Evolutionary conservation across 1,284 basidiomycete species (phyloP), one percentile per base, ranked within the genome.

Genomic region (Rhodofomes roseus): DNA sequence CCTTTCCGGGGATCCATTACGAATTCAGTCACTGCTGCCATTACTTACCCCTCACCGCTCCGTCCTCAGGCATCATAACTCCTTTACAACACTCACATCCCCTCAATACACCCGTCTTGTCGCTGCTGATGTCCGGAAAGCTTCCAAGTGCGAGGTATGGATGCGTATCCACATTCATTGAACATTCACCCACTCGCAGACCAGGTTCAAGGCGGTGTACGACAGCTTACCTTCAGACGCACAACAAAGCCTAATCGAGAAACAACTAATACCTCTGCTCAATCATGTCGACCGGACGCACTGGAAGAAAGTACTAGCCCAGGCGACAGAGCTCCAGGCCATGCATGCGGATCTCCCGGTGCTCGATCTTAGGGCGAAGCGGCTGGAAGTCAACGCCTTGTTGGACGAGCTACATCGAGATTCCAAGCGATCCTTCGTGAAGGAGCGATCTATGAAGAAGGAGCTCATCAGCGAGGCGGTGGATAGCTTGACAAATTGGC

Each of bases 401-500:
- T 62, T 88, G 8, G 76, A 79, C 31, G 80, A 83, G 56, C 73
- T 87, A 12, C 69, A 74, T 4, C 77, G 76, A 50, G 84, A 87
- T 59, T 65, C 78, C 0, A 86, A 86, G 62, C 72, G 77, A 3
- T 73, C 80, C 0, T 74, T 83, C 61, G 72, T 83, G 63, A 78
- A 76, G 51, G 84, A 84, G 55, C 76, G 78, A 29, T 83, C 81
- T 2, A 75, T 75, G 59, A 74, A 77, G 31, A 78, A 81, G 14
- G 83, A 85, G 61, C 73, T 89, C 0, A 65, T 86, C 6, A 65
- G 72, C 25, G 85, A 88, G 68, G 77, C 80, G 12, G 70, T 86
- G 12, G 77, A 83, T 51, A 82, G 76, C 63, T 65, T 88, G n/a
- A 72, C 77, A 0, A 66, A 66, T 29, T 89, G 86, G 86, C 66